These are phyloP conservation scores for Chaetothyriales sp. DNA, from an alignment of 2,329 filamentous ascomycete species.

Conservation along the genomic window DNA sequence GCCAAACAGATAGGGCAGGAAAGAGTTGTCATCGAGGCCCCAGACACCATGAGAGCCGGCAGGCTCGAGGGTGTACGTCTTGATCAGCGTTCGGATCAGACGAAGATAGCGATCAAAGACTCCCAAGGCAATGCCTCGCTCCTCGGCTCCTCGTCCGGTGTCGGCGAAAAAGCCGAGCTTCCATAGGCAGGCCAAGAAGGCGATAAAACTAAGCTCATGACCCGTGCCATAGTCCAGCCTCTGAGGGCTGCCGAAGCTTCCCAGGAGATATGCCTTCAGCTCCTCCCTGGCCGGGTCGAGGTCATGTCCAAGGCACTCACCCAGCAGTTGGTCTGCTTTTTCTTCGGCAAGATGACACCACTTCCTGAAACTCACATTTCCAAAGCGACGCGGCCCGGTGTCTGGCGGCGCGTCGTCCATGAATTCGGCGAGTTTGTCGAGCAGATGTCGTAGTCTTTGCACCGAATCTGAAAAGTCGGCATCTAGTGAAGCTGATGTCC, in stretches of 20 bases:
- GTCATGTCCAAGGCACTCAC: constrained; percentile 40
- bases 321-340: constrained; percentile 42
- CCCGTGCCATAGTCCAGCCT: constrained; percentile 91
- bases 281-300: constrained; percentile 45
- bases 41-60: constrained; percentile 95
- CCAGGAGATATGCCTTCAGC: constrained; percentile 64
- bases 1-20: constrained; percentile 86
- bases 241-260: constrained; percentile 76
- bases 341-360: constrained; percentile 63
- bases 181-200: constrained; percentile 82
- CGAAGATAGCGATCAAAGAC: constrained; percentile 76
- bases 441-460: constrained; percentile 49
- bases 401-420: constrained; percentile 73
- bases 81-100: constrained; percentile 68
- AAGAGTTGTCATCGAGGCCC: constrained; percentile 96
- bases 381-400: constrained; percentile 74
- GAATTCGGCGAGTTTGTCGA: constrained; percentile 51
- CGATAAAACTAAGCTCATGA: constrained; percentile 87
- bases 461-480: constrained; percentile 44
- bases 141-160: constrained; percentile 37
- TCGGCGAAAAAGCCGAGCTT: constrained; percentile 65
- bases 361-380: constrained; percentile 76
- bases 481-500: constrained; percentile 31
- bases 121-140: constrained; percentile 68
- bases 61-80: constrained; percentile 84